phyloP scores from a whole-genome alignment of 495 filamentous ascomycete genomes.

The Xylaria longipes region DNA sequence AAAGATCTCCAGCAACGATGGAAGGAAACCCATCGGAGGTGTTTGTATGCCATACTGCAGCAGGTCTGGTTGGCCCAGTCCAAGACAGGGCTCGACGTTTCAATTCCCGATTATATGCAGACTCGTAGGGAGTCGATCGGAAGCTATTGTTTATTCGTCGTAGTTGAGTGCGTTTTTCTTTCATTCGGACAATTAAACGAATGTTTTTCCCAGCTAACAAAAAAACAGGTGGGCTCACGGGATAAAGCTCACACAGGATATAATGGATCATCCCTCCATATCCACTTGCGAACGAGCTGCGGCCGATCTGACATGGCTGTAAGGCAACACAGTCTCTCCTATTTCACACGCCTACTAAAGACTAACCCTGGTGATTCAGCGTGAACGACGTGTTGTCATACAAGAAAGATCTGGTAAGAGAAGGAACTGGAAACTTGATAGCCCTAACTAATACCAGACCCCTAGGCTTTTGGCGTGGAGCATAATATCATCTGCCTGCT shows the following conservation, averaged over 20 bases:
- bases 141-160: neutral
- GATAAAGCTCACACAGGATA: constrained; percentile 16
- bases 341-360: neutral
- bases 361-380: neutral
- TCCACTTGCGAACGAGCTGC: neutral
- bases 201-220: neutral
- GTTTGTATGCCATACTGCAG: constrained; percentile 9
- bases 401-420: constrained; percentile 18
- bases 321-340: neutral
- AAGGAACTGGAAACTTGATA: neutral
- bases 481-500: constrained; percentile 10
- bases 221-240: constrained; percentile 6
- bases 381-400: constrained; percentile 16
- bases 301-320: constrained; percentile 13
- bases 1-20: constrained; percentile 17
- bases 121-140: neutral
- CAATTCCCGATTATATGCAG: constrained; percentile 1
- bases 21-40: constrained; percentile 9
- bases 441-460: neutral
- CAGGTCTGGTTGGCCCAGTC: constrained; percentile 15
- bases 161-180: neutral
- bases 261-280: neutral
- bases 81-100: neutral
- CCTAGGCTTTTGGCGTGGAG: constrained; percentile 6
- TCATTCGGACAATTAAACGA: neutral